Evolutionary conservation across 2,329 filamentous ascomycete species (phyloP), one percentile per base, ranked within the genome.

Genomic region (Westerdykella aurantiaca): DNA sequence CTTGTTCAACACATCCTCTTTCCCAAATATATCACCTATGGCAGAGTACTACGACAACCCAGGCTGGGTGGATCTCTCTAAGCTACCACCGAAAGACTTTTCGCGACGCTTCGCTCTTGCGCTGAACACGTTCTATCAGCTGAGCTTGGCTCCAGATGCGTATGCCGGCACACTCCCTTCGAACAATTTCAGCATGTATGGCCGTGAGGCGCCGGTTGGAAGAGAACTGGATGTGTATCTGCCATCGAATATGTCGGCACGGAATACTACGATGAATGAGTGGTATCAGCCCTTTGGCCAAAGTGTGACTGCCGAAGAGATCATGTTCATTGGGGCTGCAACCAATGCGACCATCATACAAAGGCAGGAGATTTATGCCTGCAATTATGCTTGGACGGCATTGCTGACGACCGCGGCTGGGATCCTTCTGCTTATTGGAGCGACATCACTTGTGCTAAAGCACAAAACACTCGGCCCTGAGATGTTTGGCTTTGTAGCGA

Each of bases 401-500:
- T 38, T 67, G 0, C 51, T 68, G 0, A 5, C 66, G 3, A 40
- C 42, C 0, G 31, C 60, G 0, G 55, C 64, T 0, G 18, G 5
- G 0, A 41, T 55, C 1, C 54, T 61, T 1, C 35, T 67, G 2
- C 6, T 55, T 0, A 57, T 46, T 1, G 64, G 62, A 0, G 13
- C 34, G 0, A 37, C 38, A 1, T 48, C 55, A 0, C 17, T 64
- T 1, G 12, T 63, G 1, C 46, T 68, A 0, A 66, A 67, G 16
- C 37, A 46, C 3, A 47, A 39, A 7, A 64, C 58, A 1, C 48
- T 63, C 2, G 62, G 59, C 0, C 65, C 65, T 0, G 64, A 67
- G 23, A 43, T 68, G 40, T 63, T 68, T 22, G 62, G 64, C 1
- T 67, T 57, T 22, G 64, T 68, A 0, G 39, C 64, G 1, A 66